A percentile compares a stretch with the other conserved stretches of the same genome.
phyloP scores from a whole-genome alignment of 371 early-diverging fungal genomes.

The Fennellomyces sp. region DNA sequence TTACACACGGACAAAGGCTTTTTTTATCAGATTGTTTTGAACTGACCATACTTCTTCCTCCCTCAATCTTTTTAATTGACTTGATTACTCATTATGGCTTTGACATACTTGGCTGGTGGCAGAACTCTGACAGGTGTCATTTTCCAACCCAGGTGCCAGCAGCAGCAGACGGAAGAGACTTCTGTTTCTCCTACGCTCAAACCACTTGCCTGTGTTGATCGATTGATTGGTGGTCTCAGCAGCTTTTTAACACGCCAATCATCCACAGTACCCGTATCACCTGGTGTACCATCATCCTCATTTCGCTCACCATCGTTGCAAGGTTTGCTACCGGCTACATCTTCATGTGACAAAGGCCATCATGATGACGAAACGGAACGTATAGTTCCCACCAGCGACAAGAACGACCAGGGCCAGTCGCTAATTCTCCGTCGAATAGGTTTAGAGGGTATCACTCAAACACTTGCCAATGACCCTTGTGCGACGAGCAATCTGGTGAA shows the following conservation, averaged over 20 bases:
- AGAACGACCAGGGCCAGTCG: background rate
- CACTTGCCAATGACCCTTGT: background rate
- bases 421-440: conserved; percentile 1
- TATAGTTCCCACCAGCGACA: background rate
- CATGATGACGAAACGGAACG: background rate
- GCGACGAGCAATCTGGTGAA: background rate
- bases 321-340: background rate
- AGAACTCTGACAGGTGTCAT: background rate
- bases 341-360: background rate
- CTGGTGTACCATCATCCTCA: background rate
- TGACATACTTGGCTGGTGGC: background rate
- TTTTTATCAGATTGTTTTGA: background rate
- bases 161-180: background rate
- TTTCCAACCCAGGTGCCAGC: background rate
- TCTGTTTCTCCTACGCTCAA: background rate
- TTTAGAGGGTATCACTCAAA: background rate
- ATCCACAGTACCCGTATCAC: background rate
- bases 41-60: background rate
- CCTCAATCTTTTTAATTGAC: background rate
- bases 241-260: conserved; percentile 1
- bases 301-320: background rate
- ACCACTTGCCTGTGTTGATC: background rate
- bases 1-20: background rate
- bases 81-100: background rate
- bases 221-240: background rate